Percentiles rank a stretch among this genome's conserved stretches.
Conservation (phyloP, 768 basidiomycete genomes). For the Cyclocybe cylindracea region DNA sequence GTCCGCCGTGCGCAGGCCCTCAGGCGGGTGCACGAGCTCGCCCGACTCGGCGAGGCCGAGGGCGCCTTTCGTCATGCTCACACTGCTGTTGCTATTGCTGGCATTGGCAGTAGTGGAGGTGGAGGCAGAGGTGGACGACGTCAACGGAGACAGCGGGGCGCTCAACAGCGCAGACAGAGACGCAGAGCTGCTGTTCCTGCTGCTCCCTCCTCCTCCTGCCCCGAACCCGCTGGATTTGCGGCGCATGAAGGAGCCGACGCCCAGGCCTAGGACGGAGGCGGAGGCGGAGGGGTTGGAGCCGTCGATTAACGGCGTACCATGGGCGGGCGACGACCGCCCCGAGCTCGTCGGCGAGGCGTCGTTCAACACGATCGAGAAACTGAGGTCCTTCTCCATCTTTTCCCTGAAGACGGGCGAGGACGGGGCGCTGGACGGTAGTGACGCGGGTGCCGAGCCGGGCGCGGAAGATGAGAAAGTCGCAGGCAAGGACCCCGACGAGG, state of each 20-base stretch:
- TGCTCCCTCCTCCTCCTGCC: constrained; percentile 10
- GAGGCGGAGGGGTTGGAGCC: neutral
- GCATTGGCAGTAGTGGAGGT: too few relatives aligned
- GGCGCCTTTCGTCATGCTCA: constrained; percentile 10
- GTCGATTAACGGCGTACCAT: constrained; percentile 12
- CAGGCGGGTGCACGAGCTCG: constrained; percentile 16
- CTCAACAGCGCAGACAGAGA: constrained; percentile 18
- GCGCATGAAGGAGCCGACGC: constrained; percentile 24
- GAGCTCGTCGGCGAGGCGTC: constrained; percentile 17
- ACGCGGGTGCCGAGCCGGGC: constrained; percentile 29
- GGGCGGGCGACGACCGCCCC: constrained; percentile 18
- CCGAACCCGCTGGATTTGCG: constrained; percentile 23
- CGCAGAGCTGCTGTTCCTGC: constrained; percentile 23
- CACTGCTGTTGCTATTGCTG: neutral
- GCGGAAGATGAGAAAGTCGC: too few relatives aligned
- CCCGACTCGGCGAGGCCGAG: constrained; percentile 19
- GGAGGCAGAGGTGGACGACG: neutral
- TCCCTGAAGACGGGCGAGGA: neutral
- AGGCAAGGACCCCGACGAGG: too few relatives aligned
- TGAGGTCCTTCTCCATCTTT: constrained; percentile 7
- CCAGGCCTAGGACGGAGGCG: neutral
- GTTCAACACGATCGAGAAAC: constrained; percentile 20
- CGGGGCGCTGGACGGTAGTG: constrained; percentile 27
- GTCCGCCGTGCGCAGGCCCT: constrained; percentile 38
- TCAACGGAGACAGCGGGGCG: neutral